These are phyloP conservation scores for Aulographum hederae DNA, from an alignment of 2,329 filamentous ascomycete genomes.

Conservation along the genomic window DNA sequence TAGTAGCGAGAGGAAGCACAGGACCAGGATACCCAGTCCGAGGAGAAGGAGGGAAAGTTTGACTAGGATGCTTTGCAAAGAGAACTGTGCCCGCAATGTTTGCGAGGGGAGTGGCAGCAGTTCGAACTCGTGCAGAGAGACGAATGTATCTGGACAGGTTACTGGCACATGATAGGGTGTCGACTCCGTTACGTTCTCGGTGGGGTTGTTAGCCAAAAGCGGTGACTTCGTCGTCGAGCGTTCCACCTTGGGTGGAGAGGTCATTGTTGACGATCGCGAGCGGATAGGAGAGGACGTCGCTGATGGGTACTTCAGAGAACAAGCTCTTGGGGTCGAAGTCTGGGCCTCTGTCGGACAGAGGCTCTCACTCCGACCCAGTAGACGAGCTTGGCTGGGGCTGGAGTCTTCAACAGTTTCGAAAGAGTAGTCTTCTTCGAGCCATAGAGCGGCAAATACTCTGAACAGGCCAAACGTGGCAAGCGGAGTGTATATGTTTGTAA, in stretches of 20 bases:
- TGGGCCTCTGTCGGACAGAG: not conserved
- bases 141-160: too few species aligned
- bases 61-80: not conserved
- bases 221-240: too few species aligned
- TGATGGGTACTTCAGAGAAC: too few species aligned
- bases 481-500: not conserved
- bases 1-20: not conserved
- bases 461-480: not conserved
- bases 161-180: too few species aligned
- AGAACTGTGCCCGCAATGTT: too few species aligned
- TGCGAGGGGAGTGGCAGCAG: too few species aligned
- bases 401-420: not conserved
- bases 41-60: not conserved
- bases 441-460: not conserved
- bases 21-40: not conserved
- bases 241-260: not conserved
- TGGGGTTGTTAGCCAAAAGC: too few species aligned
- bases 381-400: not conserved
- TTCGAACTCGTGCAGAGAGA: too few species aligned
- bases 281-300: too few species aligned
- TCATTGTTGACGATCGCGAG: not conserved
- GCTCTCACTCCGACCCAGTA: not conserved
- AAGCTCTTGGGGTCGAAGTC: too few species aligned
- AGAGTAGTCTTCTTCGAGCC: not conserved
- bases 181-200: too few species aligned